These are phyloP conservation scores for Gossypioides kirkii DNA, from an alignment of 345 rosid genomes.

Conservation along the genomic window DNA sequence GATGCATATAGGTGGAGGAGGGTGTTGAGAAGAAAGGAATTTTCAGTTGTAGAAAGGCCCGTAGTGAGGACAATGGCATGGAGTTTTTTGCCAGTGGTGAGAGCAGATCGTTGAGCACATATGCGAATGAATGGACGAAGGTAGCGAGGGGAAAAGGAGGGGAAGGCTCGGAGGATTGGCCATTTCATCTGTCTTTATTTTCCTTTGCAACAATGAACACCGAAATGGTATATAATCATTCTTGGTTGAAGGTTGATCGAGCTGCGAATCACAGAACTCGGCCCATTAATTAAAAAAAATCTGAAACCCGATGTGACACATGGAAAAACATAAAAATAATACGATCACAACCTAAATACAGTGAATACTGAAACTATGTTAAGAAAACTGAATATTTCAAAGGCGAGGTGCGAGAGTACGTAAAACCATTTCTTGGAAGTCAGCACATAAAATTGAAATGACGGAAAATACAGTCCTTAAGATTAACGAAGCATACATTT, in stretches of 20 bases:
- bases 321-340: too few relatives aligned
- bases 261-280: not conserved
- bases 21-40: slow-evolving; percentile 47
- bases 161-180: slow-evolving; percentile 12
- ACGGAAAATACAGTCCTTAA: not conserved
- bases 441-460: not conserved
- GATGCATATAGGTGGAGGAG: slow-evolving; percentile 50
- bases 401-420: not conserved
- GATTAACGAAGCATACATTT: not conserved
- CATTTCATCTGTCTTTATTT: slow-evolving; percentile 30
- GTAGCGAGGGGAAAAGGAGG: slow-evolving; percentile 18
- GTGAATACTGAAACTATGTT: too few relatives aligned
- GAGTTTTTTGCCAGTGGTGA: slow-evolving; percentile 39
- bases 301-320: too few relatives aligned
- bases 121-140: slow-evolving; percentile 55
- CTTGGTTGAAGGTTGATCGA: not conserved
- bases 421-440: not conserved
- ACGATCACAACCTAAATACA: too few relatives aligned
- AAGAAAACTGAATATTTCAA: not conserved
- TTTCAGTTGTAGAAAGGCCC: slow-evolving; percentile 31
- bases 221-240: not conserved
- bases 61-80: slow-evolving; percentile 60
- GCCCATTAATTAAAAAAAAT: too few relatives aligned
- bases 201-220: not conserved
- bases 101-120: slow-evolving; percentile 42